Evolutionary conservation across 768 basidiomycete species (phyloP).

Genomic region (Suillus ampliporus): DNA sequence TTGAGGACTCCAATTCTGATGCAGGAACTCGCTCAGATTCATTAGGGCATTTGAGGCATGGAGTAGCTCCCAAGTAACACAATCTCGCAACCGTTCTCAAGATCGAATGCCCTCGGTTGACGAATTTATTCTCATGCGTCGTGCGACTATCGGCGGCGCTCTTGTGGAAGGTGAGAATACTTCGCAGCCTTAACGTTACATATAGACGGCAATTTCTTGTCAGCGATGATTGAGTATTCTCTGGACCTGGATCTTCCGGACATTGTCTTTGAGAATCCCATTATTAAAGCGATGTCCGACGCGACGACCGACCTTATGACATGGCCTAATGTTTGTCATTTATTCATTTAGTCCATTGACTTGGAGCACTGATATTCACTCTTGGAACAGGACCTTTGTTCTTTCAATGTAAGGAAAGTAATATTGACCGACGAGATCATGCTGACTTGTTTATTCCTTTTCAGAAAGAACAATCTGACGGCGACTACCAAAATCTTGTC

Average conservation of each 20-base stretch:
- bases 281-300: conserved; percentile 43
- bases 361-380: conserved; percentile 18
- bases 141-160: conserved; percentile 42
- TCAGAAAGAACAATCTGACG: conserved; percentile 46
- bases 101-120: conserved; percentile 44
- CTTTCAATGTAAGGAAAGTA: conserved; percentile 34
- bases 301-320: conserved; percentile 48
- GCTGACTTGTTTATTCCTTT: conserved; percentile 14
- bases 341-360: conserved; percentile 7
- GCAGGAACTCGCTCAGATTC: conserved; percentile 29
- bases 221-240: conserved; percentile 44
- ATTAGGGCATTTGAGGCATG: conserved; percentile 40
- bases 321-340: conserved; percentile 44
- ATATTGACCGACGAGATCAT: conserved; percentile 10
- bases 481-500: conserved; percentile 46
- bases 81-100: conserved; percentile 40
- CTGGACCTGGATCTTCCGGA: conserved; percentile 44
- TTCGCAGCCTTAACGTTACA: conserved; percentile 1
- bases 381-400: conserved; percentile 30
- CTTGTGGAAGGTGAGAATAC: conserved; percentile 42
- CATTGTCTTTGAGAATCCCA: conserved; percentile 40
- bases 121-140: conserved; percentile 44
- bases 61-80: conserved; percentile 42
- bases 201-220: conserved; percentile 11
- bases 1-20: conserved; percentile 10